Evolutionary conservation across 352 stramenopile genomes (phyloP), one percentile per base, ranked within the genome.

Genomic region (Plasmopara muralis): DNA sequence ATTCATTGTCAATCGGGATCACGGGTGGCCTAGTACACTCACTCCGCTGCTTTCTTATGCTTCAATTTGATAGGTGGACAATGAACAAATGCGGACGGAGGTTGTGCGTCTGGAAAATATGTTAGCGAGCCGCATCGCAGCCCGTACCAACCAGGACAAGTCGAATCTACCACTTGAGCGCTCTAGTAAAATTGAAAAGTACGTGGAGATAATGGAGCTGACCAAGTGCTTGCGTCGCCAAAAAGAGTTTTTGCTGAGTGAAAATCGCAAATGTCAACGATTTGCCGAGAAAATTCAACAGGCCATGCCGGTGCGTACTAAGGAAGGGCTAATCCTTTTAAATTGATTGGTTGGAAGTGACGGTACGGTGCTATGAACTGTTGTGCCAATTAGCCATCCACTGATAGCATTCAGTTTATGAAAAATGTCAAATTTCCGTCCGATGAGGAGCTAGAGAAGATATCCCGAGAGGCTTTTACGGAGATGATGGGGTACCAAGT

Each of bases 241-340:
- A 51, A 89, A 92, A 51, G 77, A 92, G 69, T 92, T 89, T 35
- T 35, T 92, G n/a, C 56, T 92, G 28, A 89, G 73, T 31, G 81
- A 92, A 51, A 92, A 92, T 60, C 78, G 78, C 67, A 92, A 92
- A 62, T 77, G 81, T 47, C 77, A 92, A 60, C 78, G 78, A 37
- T 92, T 92, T 53, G 81, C 81, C 1, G 81, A 92, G 64, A 92
- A 89, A 45, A 89, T 92, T 58, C 81, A 89, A 53, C 78, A 89
- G 57, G 79, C 78, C 43, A 89, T 92, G 78, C 81, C 81, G 34
- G 79, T 89, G 54, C 34, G 76, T 66, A 6, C 37, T n/a, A 7
- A 29, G 16, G 10, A 18, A 25, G n/a, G 39, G 9, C 39, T 14
- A 33, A 41, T 41, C 9, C 37, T 5, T 41, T 12, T 35, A 35